Conservation (phyloP, 106 monocot genomes). For the Apostasia shenzhenica region DNA sequence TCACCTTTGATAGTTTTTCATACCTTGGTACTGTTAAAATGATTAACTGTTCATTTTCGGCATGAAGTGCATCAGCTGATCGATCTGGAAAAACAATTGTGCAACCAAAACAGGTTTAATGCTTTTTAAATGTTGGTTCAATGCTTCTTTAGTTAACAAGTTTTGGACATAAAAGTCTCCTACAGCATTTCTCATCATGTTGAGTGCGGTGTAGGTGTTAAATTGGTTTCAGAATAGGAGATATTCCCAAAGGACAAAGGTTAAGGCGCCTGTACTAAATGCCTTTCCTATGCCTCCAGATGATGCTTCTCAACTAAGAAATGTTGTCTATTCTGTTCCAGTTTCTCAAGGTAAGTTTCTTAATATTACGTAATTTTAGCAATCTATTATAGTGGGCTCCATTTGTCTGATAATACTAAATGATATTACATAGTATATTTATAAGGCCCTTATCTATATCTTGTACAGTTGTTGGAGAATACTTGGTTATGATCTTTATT, state of each 20-base stretch:
- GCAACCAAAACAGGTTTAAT: constrained; percentile 81
- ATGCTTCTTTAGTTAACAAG: too few relatives aligned
- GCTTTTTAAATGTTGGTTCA: constrained; percentile 1
- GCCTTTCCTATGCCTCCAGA: constrained; percentile 39
- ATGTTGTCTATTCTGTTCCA: constrained; percentile 26
- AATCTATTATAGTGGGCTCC: background rate
- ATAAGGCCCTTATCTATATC: too few relatives aligned
- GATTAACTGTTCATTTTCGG: constrained; percentile 12
- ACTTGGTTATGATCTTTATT: too few relatives aligned
- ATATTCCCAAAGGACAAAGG: constrained; percentile 72
- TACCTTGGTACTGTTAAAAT: background rate
- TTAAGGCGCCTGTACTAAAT: constrained; percentile 31
- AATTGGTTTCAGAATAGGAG: constrained; percentile 99
- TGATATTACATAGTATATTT: too few relatives aligned
- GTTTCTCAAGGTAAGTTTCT: constrained; percentile 37
- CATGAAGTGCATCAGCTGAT: constrained; percentile 54
- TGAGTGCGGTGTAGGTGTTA: constrained; percentile 56
- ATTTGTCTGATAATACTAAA: too few relatives aligned
- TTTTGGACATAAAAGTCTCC: background rate
- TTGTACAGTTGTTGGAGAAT: too few relatives aligned
- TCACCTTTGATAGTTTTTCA: background rate
- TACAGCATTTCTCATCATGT: constrained; percentile 2
- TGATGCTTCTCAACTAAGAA: constrained; percentile 39
- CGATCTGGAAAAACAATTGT: constrained; percentile 69
- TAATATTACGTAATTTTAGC: background rate